A percentile compares a stretch with the other conserved stretches of the same genome.
Evolutionary conservation across 768 basidiomycete genomes (phyloP).

Genomic region (Russula brevipes): DNA sequence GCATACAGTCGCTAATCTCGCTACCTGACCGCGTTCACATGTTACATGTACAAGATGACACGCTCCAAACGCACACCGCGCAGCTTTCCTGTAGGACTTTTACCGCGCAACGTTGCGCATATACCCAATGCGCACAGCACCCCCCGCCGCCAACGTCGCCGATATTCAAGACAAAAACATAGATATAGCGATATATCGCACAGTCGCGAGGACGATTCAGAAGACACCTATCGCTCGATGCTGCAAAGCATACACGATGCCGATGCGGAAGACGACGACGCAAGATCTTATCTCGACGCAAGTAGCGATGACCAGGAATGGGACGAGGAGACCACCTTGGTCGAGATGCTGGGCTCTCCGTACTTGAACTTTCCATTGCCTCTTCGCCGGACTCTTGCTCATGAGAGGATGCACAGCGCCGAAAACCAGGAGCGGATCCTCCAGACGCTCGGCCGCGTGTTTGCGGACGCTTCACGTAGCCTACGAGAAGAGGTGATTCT

Average conservation of each 20-base stretch:
- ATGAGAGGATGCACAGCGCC: background rate
- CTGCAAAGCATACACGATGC: background rate
- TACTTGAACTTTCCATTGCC: background rate
- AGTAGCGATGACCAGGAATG: constrained; percentile 3
- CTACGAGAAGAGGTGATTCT: constrained; percentile 2
- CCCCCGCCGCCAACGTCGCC: background rate
- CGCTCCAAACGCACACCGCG: background rate
- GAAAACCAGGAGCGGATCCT: background rate
- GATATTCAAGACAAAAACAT: background rate
- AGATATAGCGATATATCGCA: background rate
- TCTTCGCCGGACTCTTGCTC: background rate
- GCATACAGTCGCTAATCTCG: no score
- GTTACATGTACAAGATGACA: background rate
- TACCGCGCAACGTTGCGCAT: constrained; percentile 5
- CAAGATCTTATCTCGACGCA: background rate
- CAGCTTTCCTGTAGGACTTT: background rate
- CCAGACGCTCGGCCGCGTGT: constrained; percentile 1
- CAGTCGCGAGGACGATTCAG: background rate
- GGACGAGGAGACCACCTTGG: constrained; percentile 13
- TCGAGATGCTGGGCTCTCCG: constrained; percentile 13
- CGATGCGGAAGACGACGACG: background rate
- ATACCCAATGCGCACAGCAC: background rate
- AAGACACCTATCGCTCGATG: constrained; percentile 4
- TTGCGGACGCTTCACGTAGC: constrained; percentile 9
- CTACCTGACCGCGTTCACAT: no score